Conservation (phyloP, 805 yeast species). For the Monosporozyma solicola region DNA sequence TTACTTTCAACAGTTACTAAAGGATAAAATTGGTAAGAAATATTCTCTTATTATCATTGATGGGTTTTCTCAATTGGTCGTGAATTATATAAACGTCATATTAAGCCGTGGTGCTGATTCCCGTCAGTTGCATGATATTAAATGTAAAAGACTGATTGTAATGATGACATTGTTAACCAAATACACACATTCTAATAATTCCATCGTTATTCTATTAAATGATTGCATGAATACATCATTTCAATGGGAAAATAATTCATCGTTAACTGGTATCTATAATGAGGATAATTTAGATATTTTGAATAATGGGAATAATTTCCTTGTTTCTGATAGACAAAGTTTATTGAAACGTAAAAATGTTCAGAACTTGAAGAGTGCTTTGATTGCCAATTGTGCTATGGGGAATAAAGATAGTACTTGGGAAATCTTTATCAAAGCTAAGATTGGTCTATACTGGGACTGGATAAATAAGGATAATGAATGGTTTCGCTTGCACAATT, state of each 20-base stretch:
- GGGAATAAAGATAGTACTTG: constrained; percentile 25
- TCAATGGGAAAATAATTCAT: constrained; percentile 5
- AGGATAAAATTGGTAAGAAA: not conserved
- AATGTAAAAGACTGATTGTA: constrained; percentile 20
- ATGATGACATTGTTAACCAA: constrained; percentile 24
- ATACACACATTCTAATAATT: constrained; percentile 16
- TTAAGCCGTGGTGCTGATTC: not conserved
- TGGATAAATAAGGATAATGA: constrained; percentile 13
- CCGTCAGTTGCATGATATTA: constrained; percentile 18
- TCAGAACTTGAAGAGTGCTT: constrained; percentile 24
- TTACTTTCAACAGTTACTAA: constrained; percentile 15
- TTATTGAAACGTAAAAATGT: constrained; percentile 12
- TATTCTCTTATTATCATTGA: constrained; percentile 22
- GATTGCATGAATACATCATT: constrained; percentile 29
- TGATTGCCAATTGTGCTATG: constrained; percentile 25
- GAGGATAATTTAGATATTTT: constrained; percentile 15
- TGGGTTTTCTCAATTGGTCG: constrained; percentile 26
- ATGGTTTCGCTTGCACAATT: not conserved
- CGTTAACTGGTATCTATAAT: not conserved
- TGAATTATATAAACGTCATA: constrained; percentile 15
- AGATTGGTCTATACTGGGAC: constrained; percentile 25
- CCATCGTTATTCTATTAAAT: constrained; percentile 20
- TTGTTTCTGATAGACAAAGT: constrained; percentile 10
- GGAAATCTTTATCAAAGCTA: constrained; percentile 22
- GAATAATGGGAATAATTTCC: constrained; percentile 16